Conservation (phyloP, 2,329 filamentous ascomycete genomes). For the Colletotrichum scovillei region DNA sequence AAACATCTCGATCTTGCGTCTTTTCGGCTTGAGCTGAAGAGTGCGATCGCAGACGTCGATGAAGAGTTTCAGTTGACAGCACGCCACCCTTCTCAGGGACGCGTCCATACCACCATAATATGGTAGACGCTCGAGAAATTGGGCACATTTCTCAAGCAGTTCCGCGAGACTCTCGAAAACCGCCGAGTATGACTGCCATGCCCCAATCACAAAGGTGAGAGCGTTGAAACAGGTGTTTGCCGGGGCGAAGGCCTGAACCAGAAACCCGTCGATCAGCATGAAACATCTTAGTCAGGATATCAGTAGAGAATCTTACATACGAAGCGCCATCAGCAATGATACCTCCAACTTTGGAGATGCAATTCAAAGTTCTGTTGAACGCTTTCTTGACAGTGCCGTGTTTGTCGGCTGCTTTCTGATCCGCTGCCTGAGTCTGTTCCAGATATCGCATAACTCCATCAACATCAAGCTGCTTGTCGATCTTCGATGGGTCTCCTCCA, state of each 20-base stretch:
- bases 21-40: neutral
- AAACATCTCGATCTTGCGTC: neutral
- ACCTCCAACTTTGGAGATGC: constrained; percentile 47
- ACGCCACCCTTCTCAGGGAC: neutral
- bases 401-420: constrained; percentile 44
- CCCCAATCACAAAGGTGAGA: too few species aligned
- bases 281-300: too few species aligned
- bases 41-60: neutral
- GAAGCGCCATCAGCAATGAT: constrained; percentile 46
- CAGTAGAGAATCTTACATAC: constrained; percentile 20
- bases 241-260: too few species aligned
- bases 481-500: too few species aligned
- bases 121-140: neutral
- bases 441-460: too few species aligned
- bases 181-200: too few species aligned
- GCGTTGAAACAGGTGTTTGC: too few species aligned
- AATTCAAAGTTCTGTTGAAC: constrained; percentile 45
- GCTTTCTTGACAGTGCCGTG: constrained; percentile 42
- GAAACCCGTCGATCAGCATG: too few species aligned
- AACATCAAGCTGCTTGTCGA: too few species aligned
- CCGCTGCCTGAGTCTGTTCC: constrained; percentile 34
- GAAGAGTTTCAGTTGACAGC: neutral
- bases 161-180: neutral
- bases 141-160: neutral
- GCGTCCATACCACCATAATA: neutral